phyloP scores from a whole-genome alignment of 2,329 filamentous ascomycete species.

The Domatiomyces globalis region DNA sequence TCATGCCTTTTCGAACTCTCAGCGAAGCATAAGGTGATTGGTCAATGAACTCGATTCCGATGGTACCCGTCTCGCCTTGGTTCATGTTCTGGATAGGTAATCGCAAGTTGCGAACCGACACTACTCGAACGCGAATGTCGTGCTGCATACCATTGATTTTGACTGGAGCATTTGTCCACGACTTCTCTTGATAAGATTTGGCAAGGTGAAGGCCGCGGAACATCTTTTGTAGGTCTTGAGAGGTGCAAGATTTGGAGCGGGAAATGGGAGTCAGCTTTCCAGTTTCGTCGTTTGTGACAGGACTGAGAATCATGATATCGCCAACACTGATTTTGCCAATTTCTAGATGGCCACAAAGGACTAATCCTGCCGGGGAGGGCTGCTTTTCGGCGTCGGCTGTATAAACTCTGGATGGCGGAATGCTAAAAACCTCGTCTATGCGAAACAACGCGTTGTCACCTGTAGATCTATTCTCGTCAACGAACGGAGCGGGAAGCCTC shows the following conservation, averaged over 20 bases:
- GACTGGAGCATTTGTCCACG: not conserved
- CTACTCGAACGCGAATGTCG: conserved; percentile 49
- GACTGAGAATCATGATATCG: conserved; percentile 64
- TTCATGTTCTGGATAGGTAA: conserved; percentile 64
- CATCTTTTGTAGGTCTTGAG: not conserved
- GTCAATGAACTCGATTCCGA: conserved; percentile 39
- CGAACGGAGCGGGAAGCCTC: conserved; percentile 42
- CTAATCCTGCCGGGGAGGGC: conserved; percentile 36
- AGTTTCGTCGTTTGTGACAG: conserved; percentile 38
- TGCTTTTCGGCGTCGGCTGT: conserved; percentile 24
- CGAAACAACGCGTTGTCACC: conserved; percentile 52
- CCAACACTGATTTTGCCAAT: conserved; percentile 65
- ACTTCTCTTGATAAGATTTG: conserved; percentile 6
- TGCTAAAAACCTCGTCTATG: conserved; percentile 76
- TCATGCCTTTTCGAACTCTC: conserved; percentile 18
- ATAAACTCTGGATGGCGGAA: conserved; percentile 48
- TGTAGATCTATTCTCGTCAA: not conserved
- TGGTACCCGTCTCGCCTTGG: conserved; percentile 74
- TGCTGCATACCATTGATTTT: not conserved
- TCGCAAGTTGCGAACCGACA: conserved; percentile 76
- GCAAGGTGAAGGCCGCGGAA: not conserved
- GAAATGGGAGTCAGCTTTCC: not conserved
- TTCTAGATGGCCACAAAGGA: conserved; percentile 74
- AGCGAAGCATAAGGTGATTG: conserved; percentile 2
- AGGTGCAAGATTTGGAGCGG: conserved; percentile 9